Evolutionary conservation across 495 filamentous ascomycete genomes (phyloP), one percentile per base, ranked within the genome.

Genomic region (Aspergillus leporis): DNA sequence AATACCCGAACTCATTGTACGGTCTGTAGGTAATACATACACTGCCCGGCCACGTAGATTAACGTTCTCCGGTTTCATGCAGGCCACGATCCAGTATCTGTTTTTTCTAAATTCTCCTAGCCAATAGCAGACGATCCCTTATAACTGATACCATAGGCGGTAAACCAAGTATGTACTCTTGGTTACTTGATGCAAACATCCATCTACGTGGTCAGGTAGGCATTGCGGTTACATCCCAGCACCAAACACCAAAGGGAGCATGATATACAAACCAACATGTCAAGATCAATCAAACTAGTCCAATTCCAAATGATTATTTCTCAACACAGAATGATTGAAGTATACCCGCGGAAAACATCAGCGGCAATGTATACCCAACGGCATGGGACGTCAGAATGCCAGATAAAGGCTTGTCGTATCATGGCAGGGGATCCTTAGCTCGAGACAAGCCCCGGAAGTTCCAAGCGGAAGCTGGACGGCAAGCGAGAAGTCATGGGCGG

Each of bases 361-460:
- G 46, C 45, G 55, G 28, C 50, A 40, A 30, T 13, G 22, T 22
- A 21, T 13, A 19, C 55, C n/a, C 25, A 28, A 31, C 55, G 55
- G 46, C 55, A 57, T 34, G 31, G 8, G 9, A 49, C 25, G 19
- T 57, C 55, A 43, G 55, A 50, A 50, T 18, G 16, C 22, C 34
- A 41, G 25, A 21, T 14, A 25, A n/a, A 25, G 40, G 45, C 30
- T 41, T 40, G 13, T 41, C 38, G n/a, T 2, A 14, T 5, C 38
- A 12, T 16, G 13, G 6, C 12, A 7, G 3, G 12, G n/a, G 38
- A 1, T 41, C 34, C n/a, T 36, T 3, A 36, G 19, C 36, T 55
- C 58, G 58, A 52, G 58, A 55, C 58, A 34, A 55, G 52, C 41
- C 58, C 58, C 40, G 58, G 38, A 34, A 40, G n/a, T 30, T 22